Base-by-base conservation (phyloP, 2,329 filamentous ascomycete species). In the Alternaria alternata region DNA sequence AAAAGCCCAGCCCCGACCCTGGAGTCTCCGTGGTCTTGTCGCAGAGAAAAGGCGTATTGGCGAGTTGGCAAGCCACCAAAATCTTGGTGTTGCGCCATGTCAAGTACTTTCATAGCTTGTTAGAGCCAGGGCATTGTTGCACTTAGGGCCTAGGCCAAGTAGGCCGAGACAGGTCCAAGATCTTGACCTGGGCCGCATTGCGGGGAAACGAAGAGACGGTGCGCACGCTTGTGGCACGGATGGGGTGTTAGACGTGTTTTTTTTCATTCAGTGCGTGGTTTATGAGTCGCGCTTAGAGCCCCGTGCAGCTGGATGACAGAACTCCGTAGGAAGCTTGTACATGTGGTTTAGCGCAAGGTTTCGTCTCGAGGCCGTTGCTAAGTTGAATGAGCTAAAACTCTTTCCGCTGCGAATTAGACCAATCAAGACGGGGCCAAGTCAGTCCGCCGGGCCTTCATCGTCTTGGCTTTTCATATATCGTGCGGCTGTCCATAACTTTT, bases 21-120 rank as follows among this genome's bases (percentile, higher is more conserved):
- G 54, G 59, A 61, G 53, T 60, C 54, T 60, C 59, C 47, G 56
- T 48, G 46, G 61, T 66, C 66, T 68, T 70, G 65, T 70, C 61
- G 54, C 51, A 56, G 58, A 47, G 55, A 55, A 65, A 56, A 39
- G 48, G 54, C 57, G 56, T 28, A 65, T 70, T 71, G 68, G 69
- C 69, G 68, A 66, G 68, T 70, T 71, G 68, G 69, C 69, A 72
- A 68, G 12, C 65, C 65, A 67, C 68, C 63, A 9, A 64, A 59
- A 55, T 47, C 65, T 67, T 69, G 65, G 66, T 59, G 54, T 54
- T 42, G 62, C 47, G 58, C 54, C 57, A 48, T 44, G 39, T 61
- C 51, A 43, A 56, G 54, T 41, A 49, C 63, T 54, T 57, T 62
- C 57, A 59, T 47, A 39, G 53, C 48, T 49, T 41, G 30, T 34